phyloP scores from a whole-genome alignment of 2,329 filamentous ascomycete species.

The Fusarium sp. region DNA sequence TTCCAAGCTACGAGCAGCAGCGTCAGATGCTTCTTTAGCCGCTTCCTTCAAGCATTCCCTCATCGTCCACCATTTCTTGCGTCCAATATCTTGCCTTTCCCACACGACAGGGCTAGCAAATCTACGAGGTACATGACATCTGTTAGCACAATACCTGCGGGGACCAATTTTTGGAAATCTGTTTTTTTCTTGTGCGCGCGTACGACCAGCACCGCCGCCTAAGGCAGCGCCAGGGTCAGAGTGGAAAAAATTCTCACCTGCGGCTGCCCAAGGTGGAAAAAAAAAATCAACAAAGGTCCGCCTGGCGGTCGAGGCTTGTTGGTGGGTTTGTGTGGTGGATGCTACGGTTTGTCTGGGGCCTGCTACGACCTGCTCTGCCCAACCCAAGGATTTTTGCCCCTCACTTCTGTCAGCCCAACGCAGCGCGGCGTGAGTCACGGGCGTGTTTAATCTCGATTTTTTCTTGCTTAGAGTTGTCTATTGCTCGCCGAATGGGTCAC shows the following conservation, averaged over 20 bases:
- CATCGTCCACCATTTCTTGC: slow-evolving; percentile 12
- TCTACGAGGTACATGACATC: slow-evolving; percentile 46
- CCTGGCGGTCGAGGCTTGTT: slow-evolving; percentile 38
- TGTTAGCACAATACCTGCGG: slow-evolving; percentile 51
- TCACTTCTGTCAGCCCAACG: slow-evolving; percentile 49
- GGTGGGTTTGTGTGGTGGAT: slow-evolving; percentile 44
- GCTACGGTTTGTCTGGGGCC: slow-evolving; percentile 23
- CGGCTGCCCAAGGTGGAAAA: slow-evolving; percentile 34
- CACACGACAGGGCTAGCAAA: slow-evolving; percentile 20
- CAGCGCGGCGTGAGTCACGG: slow-evolving; percentile 50
- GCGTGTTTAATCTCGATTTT: neutral
- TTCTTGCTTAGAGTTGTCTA: slow-evolving; percentile 8
- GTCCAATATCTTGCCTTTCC: slow-evolving; percentile 14
- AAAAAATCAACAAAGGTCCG: slow-evolving; percentile 42
- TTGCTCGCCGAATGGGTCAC: slow-evolving; percentile 12
- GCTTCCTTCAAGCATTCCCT: slow-evolving; percentile 6
- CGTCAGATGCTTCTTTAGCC: slow-evolving; percentile 2
- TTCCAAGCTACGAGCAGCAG: neutral
- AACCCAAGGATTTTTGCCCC: slow-evolving; percentile 46
- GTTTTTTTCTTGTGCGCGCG: slow-evolving; percentile 30
- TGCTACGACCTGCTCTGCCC: slow-evolving; percentile 44
- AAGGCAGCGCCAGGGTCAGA: slow-evolving; percentile 15
- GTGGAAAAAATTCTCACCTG: slow-evolving; percentile 47
- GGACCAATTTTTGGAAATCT: slow-evolving; percentile 23
- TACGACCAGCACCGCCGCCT: slow-evolving; percentile 27